Evolutionary conservation across 495 filamentous ascomycete species (phyloP), one percentile per base, ranked within the genome.

Genomic region (Thermothielavioides terrestris): DNA sequence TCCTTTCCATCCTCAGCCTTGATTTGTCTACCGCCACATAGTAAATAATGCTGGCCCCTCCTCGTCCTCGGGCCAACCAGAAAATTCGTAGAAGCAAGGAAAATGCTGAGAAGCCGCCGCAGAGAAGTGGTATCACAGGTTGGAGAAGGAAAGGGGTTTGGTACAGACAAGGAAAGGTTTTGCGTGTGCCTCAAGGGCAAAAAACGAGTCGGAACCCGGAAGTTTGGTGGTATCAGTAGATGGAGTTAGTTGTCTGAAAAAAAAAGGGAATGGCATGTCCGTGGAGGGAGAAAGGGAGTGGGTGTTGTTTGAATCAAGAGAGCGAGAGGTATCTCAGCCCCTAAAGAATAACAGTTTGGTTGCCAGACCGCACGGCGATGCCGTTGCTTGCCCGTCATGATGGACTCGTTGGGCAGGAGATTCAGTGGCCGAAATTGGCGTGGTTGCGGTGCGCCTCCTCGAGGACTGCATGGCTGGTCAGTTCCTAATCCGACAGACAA

Each of bases 71-170:
- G 38, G n/a, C 22, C 7, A 44, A 41, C 45, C 18, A 31, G 15
- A n/a, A 36, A 41, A 41, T 9, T 32, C 28, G 31, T 21, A 48
- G 11, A 40, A 42, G 28, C 1, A 47, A 41, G 30, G 26, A 50
- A 42, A 49, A 31, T 35, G 41, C 36, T 50, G 43, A 51, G 46
- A 50, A 46, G 48, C 42, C 45, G 46, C 46, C 27, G 37, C 45
- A 37, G 46, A 46, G 22, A 41, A 25, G 31, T 49, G 41, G 45
- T 45, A 50, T 55, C 44, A 49, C 26, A 26, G 37, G 49, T 15
- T 17, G 37, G 8, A 20, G 44, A 42, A 42, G 30, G 20, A 37
- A 47, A 23, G 12, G 10, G 36, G 23, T 35, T 1, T 34, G 18
- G n/a, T n/a, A n/a, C n/a, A 36, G 20, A 11, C 18, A 4, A 12